Evolutionary conservation across 169 alveolate genomes (phyloP).

Genomic region (Cyclospora cayetanensis): DNA sequence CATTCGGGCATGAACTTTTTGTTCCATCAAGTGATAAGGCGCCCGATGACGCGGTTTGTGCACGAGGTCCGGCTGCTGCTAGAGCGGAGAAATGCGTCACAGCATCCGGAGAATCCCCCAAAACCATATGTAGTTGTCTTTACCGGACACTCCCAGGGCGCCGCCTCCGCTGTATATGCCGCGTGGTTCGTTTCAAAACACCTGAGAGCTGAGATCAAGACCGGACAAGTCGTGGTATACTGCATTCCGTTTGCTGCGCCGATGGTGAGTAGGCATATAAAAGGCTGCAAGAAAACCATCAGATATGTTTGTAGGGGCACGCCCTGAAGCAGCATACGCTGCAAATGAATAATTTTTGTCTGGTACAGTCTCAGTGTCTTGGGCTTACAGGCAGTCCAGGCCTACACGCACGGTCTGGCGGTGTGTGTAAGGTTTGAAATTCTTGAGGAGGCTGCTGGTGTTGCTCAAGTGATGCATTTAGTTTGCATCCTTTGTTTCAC

Average conservation of each 20-base stretch:
- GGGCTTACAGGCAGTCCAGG: no score
- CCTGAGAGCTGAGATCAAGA: not conserved
- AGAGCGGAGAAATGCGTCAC: not conserved
- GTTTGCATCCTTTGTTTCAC: no score
- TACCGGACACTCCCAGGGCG: constrained; percentile 73
- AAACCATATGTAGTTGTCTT: constrained; percentile 58
- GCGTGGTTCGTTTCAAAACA: constrained; percentile 65
- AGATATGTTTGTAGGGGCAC: no score
- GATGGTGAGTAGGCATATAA: not conserved
- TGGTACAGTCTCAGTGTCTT: no score
- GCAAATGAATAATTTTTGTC: no score
- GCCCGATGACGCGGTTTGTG: constrained; percentile 66
- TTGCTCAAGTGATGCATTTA: no score
- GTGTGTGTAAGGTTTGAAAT: no score
- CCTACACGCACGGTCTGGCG: no score
- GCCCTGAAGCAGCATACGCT: no score
- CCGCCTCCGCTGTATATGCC: constrained; percentile 32
- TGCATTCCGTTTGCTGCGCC: constrained; percentile 58
- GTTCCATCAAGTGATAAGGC: constrained; percentile 38
- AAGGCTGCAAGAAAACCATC: no score
- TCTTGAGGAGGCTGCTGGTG: no score
- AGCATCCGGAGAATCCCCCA: not conserved
- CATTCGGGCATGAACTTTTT: constrained; percentile 42
- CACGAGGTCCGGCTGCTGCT: not conserved
- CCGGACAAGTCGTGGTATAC: constrained; percentile 49